Percentiles rank a stretch among this genome's conserved stretches.
phyloP scores from a whole-genome alignment of 208 protist species.

The Wallacemonas sp. region DNA sequence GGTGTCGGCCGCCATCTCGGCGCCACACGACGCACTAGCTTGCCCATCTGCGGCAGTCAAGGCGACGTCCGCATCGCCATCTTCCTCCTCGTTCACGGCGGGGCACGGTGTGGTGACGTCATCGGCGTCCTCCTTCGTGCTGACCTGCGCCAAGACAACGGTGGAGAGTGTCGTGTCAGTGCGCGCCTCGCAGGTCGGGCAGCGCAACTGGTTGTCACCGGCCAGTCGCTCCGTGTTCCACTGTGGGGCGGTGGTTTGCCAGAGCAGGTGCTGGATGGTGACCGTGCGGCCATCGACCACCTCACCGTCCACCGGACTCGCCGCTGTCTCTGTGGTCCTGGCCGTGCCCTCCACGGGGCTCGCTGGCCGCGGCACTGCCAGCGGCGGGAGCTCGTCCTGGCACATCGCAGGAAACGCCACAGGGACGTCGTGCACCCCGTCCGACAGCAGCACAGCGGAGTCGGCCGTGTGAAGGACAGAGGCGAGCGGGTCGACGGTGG shows the following conservation, averaged over 20 bases:
- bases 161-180: constrained; percentile 41
- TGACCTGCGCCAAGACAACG: constrained; percentile 16
- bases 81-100: not conserved
- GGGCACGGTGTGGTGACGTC: not conserved
- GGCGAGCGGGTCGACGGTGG: no score
- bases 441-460: no score
- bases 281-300: constrained; percentile 5
- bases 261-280: constrained; percentile 53
- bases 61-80: no score
- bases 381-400: no score
- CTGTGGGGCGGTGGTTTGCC: constrained; percentile 38
- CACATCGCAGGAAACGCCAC: no score
- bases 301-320: not conserved
- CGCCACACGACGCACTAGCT: no score
- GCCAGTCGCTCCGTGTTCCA: constrained; percentile 47
- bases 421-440: no score
- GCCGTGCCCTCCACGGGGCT: no score
- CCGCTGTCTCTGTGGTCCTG: no score
- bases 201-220: constrained; percentile 54
- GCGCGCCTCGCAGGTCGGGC: constrained; percentile 42
- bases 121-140: not conserved
- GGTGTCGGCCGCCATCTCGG: not conserved
- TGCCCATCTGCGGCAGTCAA: no score
- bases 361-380: no score
- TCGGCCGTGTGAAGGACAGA: no score